Evolutionary conservation across 805 yeast species (phyloP), one percentile per base, ranked within the genome.

Genomic region (Blastobotrys americana): DNA sequence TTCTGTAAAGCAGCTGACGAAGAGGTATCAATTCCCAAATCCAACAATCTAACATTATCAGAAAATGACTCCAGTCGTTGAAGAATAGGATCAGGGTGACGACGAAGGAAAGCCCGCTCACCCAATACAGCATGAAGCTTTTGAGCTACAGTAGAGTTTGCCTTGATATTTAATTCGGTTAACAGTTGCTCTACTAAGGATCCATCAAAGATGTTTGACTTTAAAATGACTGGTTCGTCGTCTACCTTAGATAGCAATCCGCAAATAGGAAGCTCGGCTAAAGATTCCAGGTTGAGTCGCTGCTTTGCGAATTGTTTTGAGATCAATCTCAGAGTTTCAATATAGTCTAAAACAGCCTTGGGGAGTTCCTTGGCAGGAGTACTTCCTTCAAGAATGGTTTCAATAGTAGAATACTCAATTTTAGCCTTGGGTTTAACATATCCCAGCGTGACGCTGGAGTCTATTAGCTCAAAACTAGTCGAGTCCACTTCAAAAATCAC

Each of bases 91-190:
- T 83, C 77, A 2, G 84, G 74, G 54, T 89, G 95, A 59, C 94
- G 83, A 65, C 97, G 82, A 56, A 93, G 74, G 37, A 93, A 76
- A 0, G 97, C 85, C 42, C 71, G 64, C 52, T 83, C 88, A 0
- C 97, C 96, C 34, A 90, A 69, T 3, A 73, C 76, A 1, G 90
- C 77, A 56, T 82, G 82, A 13, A 83, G 67, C 55, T 75, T 78
- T 51, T 86, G 84, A 1, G 97, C 98, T 44, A 93, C 79, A 1
- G 94, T 85, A 36, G 78, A 71, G 64, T 93, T 90, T 3, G 82
- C 94, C 60, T 80, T 84, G 55, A 82, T 80, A 55, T 80, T 75
- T 25, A 93, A 72, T 64, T 93, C 97, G 38, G 81, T 75, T 21
- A 86, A 67, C 34, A 87, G 68, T 37, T 76, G 71, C 34, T 73